Evolutionary conservation across 148 eudicot species (phyloP).

Genomic region (Beta vulgaris): DNA sequence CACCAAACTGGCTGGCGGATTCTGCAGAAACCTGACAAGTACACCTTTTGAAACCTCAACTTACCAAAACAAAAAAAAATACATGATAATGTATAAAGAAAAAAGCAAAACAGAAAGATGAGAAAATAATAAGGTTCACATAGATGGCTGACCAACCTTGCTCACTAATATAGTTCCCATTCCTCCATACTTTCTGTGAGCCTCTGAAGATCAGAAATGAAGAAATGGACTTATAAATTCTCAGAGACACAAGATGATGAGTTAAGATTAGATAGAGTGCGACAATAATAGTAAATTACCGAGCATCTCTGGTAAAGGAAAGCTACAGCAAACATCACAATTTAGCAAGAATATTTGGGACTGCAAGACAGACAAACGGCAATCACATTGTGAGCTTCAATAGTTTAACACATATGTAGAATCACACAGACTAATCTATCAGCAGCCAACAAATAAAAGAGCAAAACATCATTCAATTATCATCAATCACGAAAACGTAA

Average conservation of each 20-base stretch:
- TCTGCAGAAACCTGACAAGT: conserved; percentile 54
- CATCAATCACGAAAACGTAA: conserved; percentile 3
- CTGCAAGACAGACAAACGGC: conserved; percentile 36
- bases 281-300: conserved; percentile 43
- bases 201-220: conserved; percentile 43
- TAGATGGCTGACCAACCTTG: conserved; percentile 47
- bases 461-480: neutral
- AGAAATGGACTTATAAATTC: conserved; percentile 12
- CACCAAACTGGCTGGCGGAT: conserved; percentile 69
- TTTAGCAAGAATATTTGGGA: conserved; percentile 89
- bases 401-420: neutral
- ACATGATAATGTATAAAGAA: neutral
- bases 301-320: conserved; percentile 90
- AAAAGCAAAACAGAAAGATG: neutral
- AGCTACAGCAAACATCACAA: conserved; percentile 96
- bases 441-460: neutral
- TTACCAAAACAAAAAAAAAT: neutral
- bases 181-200: conserved; percentile 63
- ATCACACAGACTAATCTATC: neutral
- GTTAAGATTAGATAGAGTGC: conserved; percentile 7
- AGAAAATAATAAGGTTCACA: neutral
- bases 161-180: conserved; percentile 69
- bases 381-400: conserved; percentile 5
- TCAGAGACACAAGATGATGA: neutral
- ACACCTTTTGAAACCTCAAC: conserved; percentile 1